Percentiles rank a stretch among this genome's conserved stretches.
These are phyloP conservation scores for Xerocomus brunneocitrinus DNA, from an alignment of 768 basidiomycete species.

Conservation along the genomic window DNA sequence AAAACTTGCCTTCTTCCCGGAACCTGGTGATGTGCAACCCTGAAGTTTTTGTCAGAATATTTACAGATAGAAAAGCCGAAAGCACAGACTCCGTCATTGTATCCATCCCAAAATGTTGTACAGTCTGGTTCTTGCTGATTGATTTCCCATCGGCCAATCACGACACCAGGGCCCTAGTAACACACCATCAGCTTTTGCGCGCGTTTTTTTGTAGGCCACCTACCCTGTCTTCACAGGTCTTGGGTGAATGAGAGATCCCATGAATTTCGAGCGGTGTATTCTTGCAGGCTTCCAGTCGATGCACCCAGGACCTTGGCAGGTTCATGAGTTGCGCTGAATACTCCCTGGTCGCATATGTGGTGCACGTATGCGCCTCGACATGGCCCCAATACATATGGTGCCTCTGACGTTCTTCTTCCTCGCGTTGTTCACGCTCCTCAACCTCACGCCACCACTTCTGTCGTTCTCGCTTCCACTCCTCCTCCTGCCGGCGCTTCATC, in stretches of 20 bases:
- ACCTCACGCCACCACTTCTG: slow-evolving; percentile 14
- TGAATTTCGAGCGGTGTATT: slow-evolving; percentile 20
- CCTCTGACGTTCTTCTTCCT: slow-evolving; percentile 24
- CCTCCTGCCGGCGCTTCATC: slow-evolving; percentile 1
- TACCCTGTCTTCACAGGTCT: slow-evolving; percentile 23
- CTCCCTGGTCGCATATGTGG: slow-evolving; percentile 24
- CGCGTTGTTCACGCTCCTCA: slow-evolving; percentile 11
- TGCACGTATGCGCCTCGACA: slow-evolving; percentile 20
- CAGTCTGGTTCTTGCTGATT: slow-evolving; percentile 26
- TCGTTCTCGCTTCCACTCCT: neutral
- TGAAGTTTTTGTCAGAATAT: neutral
- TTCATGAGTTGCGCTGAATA: slow-evolving; percentile 30
- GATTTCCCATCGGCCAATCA: slow-evolving; percentile 28
- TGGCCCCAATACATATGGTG: slow-evolving; percentile 21
- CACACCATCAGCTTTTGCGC: neutral
- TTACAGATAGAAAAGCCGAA: neutral
- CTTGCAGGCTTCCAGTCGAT: slow-evolving; percentile 21
- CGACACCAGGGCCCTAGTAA: slow-evolving; percentile 14
- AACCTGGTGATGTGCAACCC: slow-evolving; percentile 24
- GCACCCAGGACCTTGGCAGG: slow-evolving; percentile 19
- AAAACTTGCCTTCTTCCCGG: slow-evolving; percentile 16
- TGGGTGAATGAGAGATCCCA: slow-evolving; percentile 16
- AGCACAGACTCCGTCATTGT: slow-evolving; percentile 22
- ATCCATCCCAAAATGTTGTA: slow-evolving; percentile 20
- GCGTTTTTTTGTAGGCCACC: neutral